Evolutionary conservation across 106 monocot species (phyloP).

Genomic region (Amphibolis antarctica): DNA sequence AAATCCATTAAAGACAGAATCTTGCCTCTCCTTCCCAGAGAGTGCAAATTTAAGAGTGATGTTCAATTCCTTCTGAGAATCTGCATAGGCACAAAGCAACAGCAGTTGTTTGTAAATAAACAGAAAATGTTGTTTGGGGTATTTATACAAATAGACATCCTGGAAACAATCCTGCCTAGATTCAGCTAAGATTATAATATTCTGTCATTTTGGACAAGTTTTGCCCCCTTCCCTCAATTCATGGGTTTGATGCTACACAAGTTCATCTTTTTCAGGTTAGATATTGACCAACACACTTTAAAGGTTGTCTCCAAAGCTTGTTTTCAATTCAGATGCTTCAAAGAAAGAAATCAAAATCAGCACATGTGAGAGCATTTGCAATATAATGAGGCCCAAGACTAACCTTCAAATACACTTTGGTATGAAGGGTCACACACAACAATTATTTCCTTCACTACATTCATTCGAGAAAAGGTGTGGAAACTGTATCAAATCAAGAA

Average conservation of each 20-base stretch:
- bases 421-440: slow-evolving; percentile 94
- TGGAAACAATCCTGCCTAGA: too few relatives aligned
- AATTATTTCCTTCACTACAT: slow-evolving; percentile 89
- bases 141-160: not conserved
- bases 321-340: too few relatives aligned
- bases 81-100: slow-evolving; percentile 14
- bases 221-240: too few relatives aligned
- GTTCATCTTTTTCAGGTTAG: too few relatives aligned
- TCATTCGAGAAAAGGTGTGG: slow-evolving; percentile 57
- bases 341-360: too few relatives aligned
- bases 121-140: not conserved
- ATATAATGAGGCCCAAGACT: too few relatives aligned
- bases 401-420: slow-evolving; percentile 83
- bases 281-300: too few relatives aligned
- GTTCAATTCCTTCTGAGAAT: slow-evolving; percentile 35
- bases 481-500: slow-evolving; percentile 42
- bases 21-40: slow-evolving; percentile 99
- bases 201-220: too few relatives aligned
- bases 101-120: not conserved
- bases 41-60: slow-evolving; percentile 69
- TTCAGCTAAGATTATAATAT: too few relatives aligned
- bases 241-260: too few relatives aligned
- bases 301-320: too few relatives aligned
- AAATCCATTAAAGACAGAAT: slow-evolving; percentile 91
- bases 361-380: too few relatives aligned